Evolutionary conservation across 2,329 filamentous ascomycete species (phyloP).

Genomic region (Drechslerella dactyloides): DNA sequence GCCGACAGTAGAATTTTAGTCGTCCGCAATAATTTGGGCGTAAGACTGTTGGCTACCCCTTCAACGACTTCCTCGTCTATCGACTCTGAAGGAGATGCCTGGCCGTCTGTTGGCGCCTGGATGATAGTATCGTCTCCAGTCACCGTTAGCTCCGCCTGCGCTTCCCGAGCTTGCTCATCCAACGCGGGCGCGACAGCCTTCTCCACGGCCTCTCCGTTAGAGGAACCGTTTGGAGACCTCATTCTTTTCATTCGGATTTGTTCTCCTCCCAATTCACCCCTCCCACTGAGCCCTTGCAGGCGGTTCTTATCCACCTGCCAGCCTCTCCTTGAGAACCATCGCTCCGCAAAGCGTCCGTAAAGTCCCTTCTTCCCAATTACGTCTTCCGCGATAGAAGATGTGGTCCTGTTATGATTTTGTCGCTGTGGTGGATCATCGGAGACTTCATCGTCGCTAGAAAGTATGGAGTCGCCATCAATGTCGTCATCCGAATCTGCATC

Average conservation of each 20-base stretch:
- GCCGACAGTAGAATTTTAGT: conserved; percentile 81
- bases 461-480: conserved; percentile 58
- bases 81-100: conserved; percentile 26
- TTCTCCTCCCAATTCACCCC: conserved; percentile 58
- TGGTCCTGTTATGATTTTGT: conserved; percentile 56
- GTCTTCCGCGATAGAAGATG: conserved; percentile 76
- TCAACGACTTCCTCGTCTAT: conserved; percentile 52
- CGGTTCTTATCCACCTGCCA: conserved; percentile 76
- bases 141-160: conserved; percentile 51
- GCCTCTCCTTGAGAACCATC: conserved; percentile 87
- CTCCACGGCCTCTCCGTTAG: conserved; percentile 33
- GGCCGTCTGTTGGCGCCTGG: conserved; percentile 17
- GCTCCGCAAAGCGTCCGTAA: conserved; percentile 86
- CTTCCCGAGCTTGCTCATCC: conserved; percentile 53
- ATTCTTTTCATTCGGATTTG: conserved; percentile 56
- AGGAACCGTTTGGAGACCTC: conserved; percentile 52
- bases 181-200: conserved; percentile 21
- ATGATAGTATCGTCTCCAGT: conserved; percentile 25
- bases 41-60: conserved; percentile 65
- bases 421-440: conserved; percentile 51
- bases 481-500: conserved; percentile 63
- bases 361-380: conserved; percentile 81
- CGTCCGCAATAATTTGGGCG: conserved; percentile 84
- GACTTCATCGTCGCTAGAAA: conserved; percentile 56
- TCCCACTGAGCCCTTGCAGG: conserved; percentile 70